A percentile compares a stretch with the other conserved stretches of the same genome.
phyloP scores from a whole-genome alignment of 2,329 filamentous ascomycete species.

The Parafenestella ontariensis region DNA sequence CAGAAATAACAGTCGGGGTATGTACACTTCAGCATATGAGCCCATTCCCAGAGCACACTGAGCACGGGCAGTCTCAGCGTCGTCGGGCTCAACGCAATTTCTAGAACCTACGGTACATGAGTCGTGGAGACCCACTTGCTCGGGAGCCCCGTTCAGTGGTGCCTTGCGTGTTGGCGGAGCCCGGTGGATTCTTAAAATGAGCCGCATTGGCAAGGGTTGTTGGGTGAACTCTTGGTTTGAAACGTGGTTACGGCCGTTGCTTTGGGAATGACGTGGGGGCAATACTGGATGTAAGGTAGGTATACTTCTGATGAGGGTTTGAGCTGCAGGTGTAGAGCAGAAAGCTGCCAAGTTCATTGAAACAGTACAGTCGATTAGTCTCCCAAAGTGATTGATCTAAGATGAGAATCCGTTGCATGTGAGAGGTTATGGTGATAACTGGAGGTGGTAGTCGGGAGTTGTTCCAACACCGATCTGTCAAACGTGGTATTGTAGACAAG shows the following conservation, averaged over 20 bases:
- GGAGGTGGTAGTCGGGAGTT: too few species aligned
- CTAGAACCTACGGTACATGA: slow-evolving; percentile 23
- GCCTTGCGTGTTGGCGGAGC: background rate
- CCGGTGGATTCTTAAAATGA: slow-evolving; percentile 5
- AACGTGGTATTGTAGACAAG: background rate
- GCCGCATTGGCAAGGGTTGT: background rate
- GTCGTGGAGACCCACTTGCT: slow-evolving; percentile 20
- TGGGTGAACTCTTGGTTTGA: background rate
- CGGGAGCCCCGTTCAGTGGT: slow-evolving; percentile 24
- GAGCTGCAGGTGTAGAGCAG: too few species aligned
- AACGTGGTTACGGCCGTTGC: background rate
- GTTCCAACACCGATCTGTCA: background rate
- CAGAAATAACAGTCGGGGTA: too few species aligned
- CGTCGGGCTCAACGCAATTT: slow-evolving; percentile 16
- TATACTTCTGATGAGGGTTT: background rate
- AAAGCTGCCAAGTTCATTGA: too few species aligned
- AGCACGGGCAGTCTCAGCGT: slow-evolving; percentile 14
- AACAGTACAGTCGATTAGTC: too few species aligned
- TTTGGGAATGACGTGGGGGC: background rate
- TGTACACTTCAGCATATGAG: too few species aligned
- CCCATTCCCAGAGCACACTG: background rate
- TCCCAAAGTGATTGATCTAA: too few species aligned
- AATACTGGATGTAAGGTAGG: background rate
- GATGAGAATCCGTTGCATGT: background rate
- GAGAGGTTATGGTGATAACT: background rate